Percentiles rank a stretch among this genome's conserved stretches.
These are phyloP conservation scores for Talinum fruticosum DNA, from an alignment of 148 eudicot species.

Conservation along the genomic window DNA sequence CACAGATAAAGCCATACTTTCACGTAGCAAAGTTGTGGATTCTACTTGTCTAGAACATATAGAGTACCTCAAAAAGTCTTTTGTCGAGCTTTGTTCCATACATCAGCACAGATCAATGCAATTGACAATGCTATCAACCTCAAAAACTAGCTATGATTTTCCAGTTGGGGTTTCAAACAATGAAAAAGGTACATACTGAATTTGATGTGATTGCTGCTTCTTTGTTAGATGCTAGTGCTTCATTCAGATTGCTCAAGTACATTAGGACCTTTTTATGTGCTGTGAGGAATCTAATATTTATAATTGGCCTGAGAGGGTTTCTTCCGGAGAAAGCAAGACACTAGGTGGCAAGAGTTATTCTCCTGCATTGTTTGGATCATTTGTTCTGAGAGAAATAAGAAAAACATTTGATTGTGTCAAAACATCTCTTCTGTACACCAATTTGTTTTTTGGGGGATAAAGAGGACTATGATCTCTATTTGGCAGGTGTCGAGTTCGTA, in stretches of 20 bases:
- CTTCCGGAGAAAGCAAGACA: not conserved
- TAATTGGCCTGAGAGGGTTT: not conserved
- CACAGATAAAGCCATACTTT: conserved; percentile 55
- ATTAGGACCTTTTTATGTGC: no score
- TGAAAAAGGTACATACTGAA: conserved; percentile 58
- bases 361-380: no score
- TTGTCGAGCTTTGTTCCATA: conserved; percentile 69
- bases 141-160: conserved; percentile 63
- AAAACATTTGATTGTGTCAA: not conserved
- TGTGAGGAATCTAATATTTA: not conserved
- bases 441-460: no score
- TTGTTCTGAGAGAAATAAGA: not conserved
- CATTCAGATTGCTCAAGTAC: no score
- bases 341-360: not conserved
- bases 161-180: conserved; percentile 51
- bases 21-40: conserved; percentile 51
- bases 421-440: no score
- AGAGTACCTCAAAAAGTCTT: conserved; percentile 53
- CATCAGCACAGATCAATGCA: conserved; percentile 63
- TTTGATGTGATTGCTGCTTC: conserved; percentile 9
- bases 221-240: not conserved
- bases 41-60: conserved; percentile 44
- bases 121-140: conserved; percentile 54
- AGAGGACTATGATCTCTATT: no score
- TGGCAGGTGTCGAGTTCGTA: no score